Percentiles rank a stretch among this genome's conserved stretches.
These are phyloP conservation scores for Paraphaeosphaeria minitans DNA, from an alignment of 2,329 filamentous ascomycete genomes.

Conservation along the genomic window DNA sequence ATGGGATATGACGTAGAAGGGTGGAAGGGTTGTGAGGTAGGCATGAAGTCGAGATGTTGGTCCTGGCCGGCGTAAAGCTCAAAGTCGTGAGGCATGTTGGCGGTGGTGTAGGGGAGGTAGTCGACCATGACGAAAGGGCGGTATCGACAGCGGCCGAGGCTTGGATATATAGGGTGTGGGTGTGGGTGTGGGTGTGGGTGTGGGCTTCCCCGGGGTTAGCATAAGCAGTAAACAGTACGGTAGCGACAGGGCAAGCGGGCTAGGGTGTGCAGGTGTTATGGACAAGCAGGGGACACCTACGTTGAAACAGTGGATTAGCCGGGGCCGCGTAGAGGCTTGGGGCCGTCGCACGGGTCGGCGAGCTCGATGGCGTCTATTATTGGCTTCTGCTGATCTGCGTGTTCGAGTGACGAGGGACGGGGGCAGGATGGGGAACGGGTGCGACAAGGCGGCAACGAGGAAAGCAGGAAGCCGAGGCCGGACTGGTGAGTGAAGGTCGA, in stretches of 20 bases:
- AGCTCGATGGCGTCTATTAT: constrained; percentile 25
- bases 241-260: constrained; percentile 20
- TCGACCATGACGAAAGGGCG: constrained; percentile 41
- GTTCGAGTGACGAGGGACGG: constrained; percentile 29
- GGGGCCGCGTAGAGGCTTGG: constrained; percentile 28
- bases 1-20: constrained; percentile 35
- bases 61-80: constrained; percentile 45
- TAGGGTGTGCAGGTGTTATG: constrained; percentile 30
- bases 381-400: constrained; percentile 30
- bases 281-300: constrained; percentile 42
- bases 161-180: constrained; percentile 21
- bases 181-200: no score
- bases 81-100: constrained; percentile 45
- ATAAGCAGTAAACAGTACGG: constrained; percentile 28
- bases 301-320: constrained; percentile 31
- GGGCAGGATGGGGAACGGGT: constrained; percentile 20
- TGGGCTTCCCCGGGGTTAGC: constrained; percentile 34
- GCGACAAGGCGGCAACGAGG: constrained; percentile 30
- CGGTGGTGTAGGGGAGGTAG: constrained; percentile 35
- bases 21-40: constrained; percentile 36
- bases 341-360: constrained; percentile 39
- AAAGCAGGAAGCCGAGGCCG: not conserved
- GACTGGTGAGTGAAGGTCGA: not conserved
- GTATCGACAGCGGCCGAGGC: constrained; percentile 12
- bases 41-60: constrained; percentile 39